Conservation (phyloP, 2,329 filamentous ascomycete genomes). For the Colletotrichum sp. region DNA sequence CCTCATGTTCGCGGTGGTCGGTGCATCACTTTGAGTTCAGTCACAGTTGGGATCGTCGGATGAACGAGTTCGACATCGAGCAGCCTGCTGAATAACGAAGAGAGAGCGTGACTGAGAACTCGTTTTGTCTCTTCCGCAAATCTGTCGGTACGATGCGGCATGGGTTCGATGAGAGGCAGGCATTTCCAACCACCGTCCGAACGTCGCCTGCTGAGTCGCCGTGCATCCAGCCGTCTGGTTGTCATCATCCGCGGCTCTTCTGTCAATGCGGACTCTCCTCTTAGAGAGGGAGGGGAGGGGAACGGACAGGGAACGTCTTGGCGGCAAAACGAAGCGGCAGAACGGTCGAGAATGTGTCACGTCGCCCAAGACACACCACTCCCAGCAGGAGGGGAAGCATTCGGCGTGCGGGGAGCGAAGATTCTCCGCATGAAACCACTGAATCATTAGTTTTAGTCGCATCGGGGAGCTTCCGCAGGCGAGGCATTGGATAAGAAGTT, state of each 20-base stretch:
- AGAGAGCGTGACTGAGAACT: neutral
- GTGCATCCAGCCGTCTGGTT: neutral
- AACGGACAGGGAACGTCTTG: neutral
- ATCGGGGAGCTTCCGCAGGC: neutral
- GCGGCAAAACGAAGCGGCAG: neutral
- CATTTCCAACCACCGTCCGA: neutral
- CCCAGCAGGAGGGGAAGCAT: neutral
- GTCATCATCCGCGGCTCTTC: neutral
- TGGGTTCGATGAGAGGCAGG: neutral
- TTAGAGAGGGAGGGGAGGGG: neutral
- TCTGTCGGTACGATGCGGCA: neutral
- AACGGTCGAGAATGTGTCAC: neutral
- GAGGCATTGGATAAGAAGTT: neutral
- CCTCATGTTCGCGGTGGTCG: slow-evolving; percentile 28
- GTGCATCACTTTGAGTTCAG: neutral
- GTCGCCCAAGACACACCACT: neutral
- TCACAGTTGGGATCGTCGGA: neutral
- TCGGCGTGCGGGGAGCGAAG: neutral
- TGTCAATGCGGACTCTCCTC: neutral
- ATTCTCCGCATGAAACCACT: neutral
- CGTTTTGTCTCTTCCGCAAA: neutral
- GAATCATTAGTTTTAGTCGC: neutral
- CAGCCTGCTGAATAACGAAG: neutral
- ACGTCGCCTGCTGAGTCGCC: neutral
- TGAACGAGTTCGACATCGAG: neutral